These are phyloP conservation scores for Pythium grandisporangium DNA, from an alignment of 352 stramenopile genomes.

Conservation along the genomic window DNA sequence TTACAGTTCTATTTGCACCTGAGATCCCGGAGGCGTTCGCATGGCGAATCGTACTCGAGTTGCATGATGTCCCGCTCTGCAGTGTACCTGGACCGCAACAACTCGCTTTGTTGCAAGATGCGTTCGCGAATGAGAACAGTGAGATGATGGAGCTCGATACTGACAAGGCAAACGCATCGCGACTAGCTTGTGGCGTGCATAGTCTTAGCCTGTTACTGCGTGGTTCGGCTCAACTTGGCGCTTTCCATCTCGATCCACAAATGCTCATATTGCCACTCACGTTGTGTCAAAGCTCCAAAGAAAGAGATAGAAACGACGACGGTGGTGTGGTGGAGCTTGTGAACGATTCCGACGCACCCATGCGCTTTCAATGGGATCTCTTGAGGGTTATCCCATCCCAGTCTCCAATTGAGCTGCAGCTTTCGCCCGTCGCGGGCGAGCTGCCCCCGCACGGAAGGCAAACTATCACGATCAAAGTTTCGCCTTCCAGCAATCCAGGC, in stretches of 20 bases:
- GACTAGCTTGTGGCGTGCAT: too few relatives aligned
- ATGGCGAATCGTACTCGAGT: slow-evolving; percentile 29
- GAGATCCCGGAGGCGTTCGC: slow-evolving; percentile 7
- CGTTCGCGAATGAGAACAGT: slow-evolving; percentile 8
- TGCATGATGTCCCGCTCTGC: slow-evolving; percentile 38
- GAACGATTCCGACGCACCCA: not conserved
- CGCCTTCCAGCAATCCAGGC: slow-evolving; percentile 12
- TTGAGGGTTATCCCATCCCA: not conserved
- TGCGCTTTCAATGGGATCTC: not conserved
- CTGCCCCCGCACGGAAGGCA: not conserved
- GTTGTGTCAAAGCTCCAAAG: too few relatives aligned
- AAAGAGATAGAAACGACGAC: too few relatives aligned
- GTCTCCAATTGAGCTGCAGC: not conserved
- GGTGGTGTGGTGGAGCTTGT: not conserved
- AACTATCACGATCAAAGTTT: slow-evolving; percentile 20
- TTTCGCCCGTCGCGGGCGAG: not conserved
- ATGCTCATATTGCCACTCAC: too few relatives aligned
- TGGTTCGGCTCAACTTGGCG: slow-evolving; percentile 5
- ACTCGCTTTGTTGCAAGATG: slow-evolving; percentile 18
- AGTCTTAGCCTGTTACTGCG: not conserved
- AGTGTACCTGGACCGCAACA: slow-evolving; percentile 41
- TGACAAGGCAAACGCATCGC: not conserved
- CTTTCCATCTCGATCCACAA: slow-evolving; percentile 6
- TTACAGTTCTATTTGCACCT: slow-evolving; percentile 37
- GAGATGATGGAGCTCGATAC: too few relatives aligned